These are phyloP conservation scores for Phytophthora melonis DNA, from an alignment of 352 stramenopile species.

Conservation along the genomic window DNA sequence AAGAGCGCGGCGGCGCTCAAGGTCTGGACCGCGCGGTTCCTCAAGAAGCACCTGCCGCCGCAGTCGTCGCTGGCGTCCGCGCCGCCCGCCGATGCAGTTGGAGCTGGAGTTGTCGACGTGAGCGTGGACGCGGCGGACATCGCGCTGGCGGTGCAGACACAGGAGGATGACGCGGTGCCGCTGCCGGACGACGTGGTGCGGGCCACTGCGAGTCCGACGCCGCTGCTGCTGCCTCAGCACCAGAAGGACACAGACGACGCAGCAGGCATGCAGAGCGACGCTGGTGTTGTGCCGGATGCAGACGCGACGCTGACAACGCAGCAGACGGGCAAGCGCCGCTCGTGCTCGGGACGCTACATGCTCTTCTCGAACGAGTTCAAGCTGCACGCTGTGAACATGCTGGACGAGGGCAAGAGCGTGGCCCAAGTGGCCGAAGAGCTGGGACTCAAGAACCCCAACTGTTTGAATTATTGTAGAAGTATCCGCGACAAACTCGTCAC, in stretches of 20 bases:
- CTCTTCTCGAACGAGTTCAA: conserved; percentile 87
- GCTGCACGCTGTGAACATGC: conserved; percentile 68
- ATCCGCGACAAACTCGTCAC: conserved; percentile 80
- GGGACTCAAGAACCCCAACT: conserved; percentile 75
- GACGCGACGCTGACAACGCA: conserved; percentile 19
- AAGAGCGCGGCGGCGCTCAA: conserved; percentile 67
- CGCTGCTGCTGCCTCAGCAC: conserved; percentile 20
- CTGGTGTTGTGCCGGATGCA: background rate
- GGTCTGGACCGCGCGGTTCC: conserved; percentile 69
- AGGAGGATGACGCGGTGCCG: conserved; percentile 10
- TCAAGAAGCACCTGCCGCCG: conserved; percentile 66
- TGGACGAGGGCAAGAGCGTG: conserved; percentile 76
- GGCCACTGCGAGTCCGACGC: conserved; percentile 4
- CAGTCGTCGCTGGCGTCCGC: conserved; percentile 12
- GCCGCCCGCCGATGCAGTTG: background rate
- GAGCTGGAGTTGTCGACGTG: background rate
- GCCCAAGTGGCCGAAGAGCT: conserved; percentile 70
- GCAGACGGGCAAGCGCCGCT: conserved; percentile 52
- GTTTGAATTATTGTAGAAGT: conserved; percentile 79
- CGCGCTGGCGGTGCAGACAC: conserved; percentile 4
- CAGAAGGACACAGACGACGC: conserved; percentile 7
- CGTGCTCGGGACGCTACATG: conserved; percentile 64
- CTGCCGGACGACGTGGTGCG: background rate
- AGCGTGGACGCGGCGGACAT: conserved; percentile 1
- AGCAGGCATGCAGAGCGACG: background rate